A percentile compares a stretch with the other conserved stretches of the same genome.
Evolutionary conservation across 2,329 filamentous ascomycete genomes (phyloP).

Genomic region (Pseudogymnoascus sp.): DNA sequence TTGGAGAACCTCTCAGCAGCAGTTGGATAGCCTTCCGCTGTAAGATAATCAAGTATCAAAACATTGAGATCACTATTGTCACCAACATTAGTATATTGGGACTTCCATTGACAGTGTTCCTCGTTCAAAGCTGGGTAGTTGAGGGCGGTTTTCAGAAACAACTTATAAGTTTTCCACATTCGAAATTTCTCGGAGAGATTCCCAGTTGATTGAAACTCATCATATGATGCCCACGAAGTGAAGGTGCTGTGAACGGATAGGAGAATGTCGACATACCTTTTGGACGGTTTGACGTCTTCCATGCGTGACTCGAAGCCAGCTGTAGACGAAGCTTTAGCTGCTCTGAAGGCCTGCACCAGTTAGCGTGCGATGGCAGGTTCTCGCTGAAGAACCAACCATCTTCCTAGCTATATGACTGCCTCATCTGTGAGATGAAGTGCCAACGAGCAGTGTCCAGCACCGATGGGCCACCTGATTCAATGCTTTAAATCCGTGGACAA

Average conservation of each 20-base stretch:
- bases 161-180: conserved; percentile 85
- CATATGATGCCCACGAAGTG: conserved; percentile 36
- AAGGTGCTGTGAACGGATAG: conserved; percentile 11
- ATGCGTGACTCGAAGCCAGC: conserved; percentile 73
- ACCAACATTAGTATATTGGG: neutral
- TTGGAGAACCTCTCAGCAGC: conserved; percentile 89
- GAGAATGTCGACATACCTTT: conserved; percentile 59
- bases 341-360: conserved; percentile 22
- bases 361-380: conserved; percentile 9
- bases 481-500: conserved; percentile 5
- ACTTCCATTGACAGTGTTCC: neutral
- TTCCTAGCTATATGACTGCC: neutral
- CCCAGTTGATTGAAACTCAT: conserved; percentile 92
- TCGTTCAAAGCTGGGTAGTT: neutral
- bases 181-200: conserved; percentile 95
- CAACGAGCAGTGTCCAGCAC: conserved; percentile 5
- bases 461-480: conserved; percentile 5
- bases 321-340: conserved; percentile 55
- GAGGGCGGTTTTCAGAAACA: conserved; percentile 51
- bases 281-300: conserved; percentile 76
- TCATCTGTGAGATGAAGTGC: neutral
- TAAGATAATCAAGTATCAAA: conserved; percentile 92
- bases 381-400: conserved; percentile 10
- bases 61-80: conserved; percentile 78
- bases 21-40: conserved; percentile 87